Evolutionary conservation across 805 yeast species (phyloP), one percentile per base, ranked within the genome.

Genomic region (Spathaspora hagerdaliae): DNA sequence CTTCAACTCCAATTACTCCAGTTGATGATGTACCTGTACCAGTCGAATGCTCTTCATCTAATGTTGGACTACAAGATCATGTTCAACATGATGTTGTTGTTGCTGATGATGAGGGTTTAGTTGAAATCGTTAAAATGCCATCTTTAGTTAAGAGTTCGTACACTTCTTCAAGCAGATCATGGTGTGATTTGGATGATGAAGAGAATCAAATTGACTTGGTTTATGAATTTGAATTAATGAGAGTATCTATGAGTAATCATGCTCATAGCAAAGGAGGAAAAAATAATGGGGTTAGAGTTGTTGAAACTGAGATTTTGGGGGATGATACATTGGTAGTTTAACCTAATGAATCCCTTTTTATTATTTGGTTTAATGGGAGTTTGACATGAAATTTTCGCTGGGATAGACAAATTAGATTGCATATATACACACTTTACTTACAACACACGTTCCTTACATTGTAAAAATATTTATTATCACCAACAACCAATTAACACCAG

Each of bases 161-260:
- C 31, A 54, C 58, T 41, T 56, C 63, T 15, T 39, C 41, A n/a
- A 54, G 63, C 26, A 61, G 55, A 44, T 62, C 67, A 26, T 67
- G 71, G 70, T 63, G 62, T 44, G 71, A 66, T 37, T 53, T 61
- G 45, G 64, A 61, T 38, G 69, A 64, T 37, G 61, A 59, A 19
- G 53, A 52, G 24, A 19, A 19, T 19, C 24, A 19, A 19, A 19
- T 29, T 9, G 53, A 47, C 27, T 42, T 40, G 27, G 38, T 37
- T 31, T 29, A 42, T 34, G 46, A 40, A 24, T 31, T 38, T 27
- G 49, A 46, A 31, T 38, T 46, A 14, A 27, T 42, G 14, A 44
- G 38, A 39, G 27, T 44, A 19, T 37, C 19, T 6, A 37, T 46
- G 29, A 26, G 11, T 13, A 36, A 34, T 31, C 27, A 31, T 26